Base-by-base conservation (phyloP, 495 filamentous ascomycete genomes). In the Aspergillus sparsus region DNA sequence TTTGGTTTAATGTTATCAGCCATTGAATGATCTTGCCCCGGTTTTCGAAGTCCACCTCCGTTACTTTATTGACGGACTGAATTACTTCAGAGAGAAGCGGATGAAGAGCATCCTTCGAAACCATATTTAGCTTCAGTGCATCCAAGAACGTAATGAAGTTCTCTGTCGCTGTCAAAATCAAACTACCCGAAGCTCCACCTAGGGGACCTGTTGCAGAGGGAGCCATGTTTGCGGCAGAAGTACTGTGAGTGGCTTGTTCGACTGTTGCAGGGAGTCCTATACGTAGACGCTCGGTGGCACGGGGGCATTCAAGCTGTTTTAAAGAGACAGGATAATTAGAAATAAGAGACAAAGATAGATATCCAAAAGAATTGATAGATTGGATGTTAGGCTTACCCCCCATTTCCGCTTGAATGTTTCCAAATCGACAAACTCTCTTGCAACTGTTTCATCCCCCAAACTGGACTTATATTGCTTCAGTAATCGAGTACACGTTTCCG, bases 101-200 rank as follows among this genome's bases (percentile, higher is more conserved):
- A 66, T 99, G 95, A 13, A 99, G 79, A 53, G 92, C 91, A 74
- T 99, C 93, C 71, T 99, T 99, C 7, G 92, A 92, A 11, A 92
- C 78, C 74, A 96, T 84, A 21, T 91, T 89, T 41, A 99, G 80
- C 66, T 89, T 89, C 65, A 98, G 80, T 21, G 94, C 95, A 73
- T 99, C 95, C 47, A 99, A 80, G 74, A 97, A 93, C 0, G 95
- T 99, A 72, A 99, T 98, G 69, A 99, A 99, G 70, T 96, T 92
- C 73, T 98, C 91, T 5, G 94, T 97, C 5, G 94, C 93, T 50
- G 90, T 83, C 32, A 93, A 73, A 57, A 97, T 92, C 39, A 93
- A 79, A 42, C 86, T 83, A 31, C 89, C 90, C 16, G 87, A 87
- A 55, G 85, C 84, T 45, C 80, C 82, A 36, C 73, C 83, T 47